A percentile compares a stretch with the other conserved stretches of the same genome.
Evolutionary conservation across 345 rosid species (phyloP).

Genomic region (Crucihimalaya himalaica): DNA sequence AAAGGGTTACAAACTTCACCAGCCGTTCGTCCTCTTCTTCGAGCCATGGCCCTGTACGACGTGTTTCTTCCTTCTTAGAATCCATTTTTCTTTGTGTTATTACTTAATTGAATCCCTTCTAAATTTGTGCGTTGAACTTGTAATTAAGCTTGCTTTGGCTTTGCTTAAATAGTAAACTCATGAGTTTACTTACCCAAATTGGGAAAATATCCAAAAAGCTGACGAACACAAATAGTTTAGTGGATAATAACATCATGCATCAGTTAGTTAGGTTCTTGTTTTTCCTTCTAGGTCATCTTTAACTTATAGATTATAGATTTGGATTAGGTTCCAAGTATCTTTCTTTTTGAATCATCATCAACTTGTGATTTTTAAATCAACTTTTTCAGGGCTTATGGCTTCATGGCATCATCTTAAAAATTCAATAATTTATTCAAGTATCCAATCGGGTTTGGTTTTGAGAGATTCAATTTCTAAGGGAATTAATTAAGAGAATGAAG

Average conservation of each 20-base stretch:
- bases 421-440: not conserved
- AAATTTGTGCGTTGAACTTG: constrained; percentile 6
- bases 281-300: constrained; percentile 25
- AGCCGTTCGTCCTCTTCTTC: constrained; percentile 62
- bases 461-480: constrained; percentile 2
- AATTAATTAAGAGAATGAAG: not conserved
- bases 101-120: not conserved
- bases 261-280: constrained; percentile 45
- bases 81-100: constrained; percentile 22
- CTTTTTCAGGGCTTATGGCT: not conserved
- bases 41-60: constrained; percentile 65
- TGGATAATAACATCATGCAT: constrained; percentile 41
- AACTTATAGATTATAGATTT: constrained; percentile 31
- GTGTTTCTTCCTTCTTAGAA: constrained; percentile 40
- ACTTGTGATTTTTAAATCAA: not conserved
- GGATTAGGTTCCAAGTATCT: constrained; percentile 37
- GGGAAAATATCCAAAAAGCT: constrained; percentile 35
- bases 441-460: not conserved
- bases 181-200: constrained; percentile 37
- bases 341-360: constrained; percentile 16
- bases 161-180: constrained; percentile 39
- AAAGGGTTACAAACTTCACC: constrained; percentile 46
- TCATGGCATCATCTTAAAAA: constrained; percentile 23
- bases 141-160: constrained; percentile 19
- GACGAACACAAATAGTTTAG: constrained; percentile 31